Evolutionary conservation across 2,329 filamentous ascomycete species (phyloP).

Genomic region (Scedosporium boydii): DNA sequence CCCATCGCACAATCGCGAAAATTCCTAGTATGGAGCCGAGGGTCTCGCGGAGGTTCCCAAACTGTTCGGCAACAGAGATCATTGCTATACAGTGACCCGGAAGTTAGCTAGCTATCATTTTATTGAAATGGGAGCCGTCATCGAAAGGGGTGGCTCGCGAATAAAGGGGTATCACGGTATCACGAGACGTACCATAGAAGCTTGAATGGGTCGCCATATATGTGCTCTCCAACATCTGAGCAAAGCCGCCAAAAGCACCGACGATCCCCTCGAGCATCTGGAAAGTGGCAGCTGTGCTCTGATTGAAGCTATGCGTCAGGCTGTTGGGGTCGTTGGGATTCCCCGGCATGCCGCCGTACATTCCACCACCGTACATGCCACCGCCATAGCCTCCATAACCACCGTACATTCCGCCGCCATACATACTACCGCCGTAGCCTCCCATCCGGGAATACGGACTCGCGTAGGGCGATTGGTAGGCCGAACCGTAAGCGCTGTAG

Average conservation of each 20-base stretch:
- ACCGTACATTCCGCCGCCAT: conserved; percentile 32
- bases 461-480: conserved; percentile 29
- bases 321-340: conserved; percentile 84
- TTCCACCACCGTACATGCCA: conserved; percentile 32
- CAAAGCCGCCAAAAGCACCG: conserved; percentile 91
- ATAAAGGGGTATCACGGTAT: neutral
- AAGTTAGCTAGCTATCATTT: conserved; percentile 5
- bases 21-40: conserved; percentile 90
- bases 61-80: conserved; percentile 96
- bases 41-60: conserved; percentile 85
- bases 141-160: neutral
- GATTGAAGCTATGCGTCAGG: conserved; percentile 88
- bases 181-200: conserved; percentile 70
- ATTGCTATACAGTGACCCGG: conserved; percentile 52
- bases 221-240: conserved; percentile 98
- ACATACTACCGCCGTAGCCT: conserved; percentile 28
- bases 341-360: conserved; percentile 34
- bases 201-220: conserved; percentile 99
- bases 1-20: conserved; percentile 92
- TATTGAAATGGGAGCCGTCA: neutral
- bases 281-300: conserved; percentile 92
- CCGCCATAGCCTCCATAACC: conserved; percentile 30
- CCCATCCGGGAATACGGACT: conserved; percentile 39
- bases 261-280: conserved; percentile 98
- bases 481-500: conserved; percentile 25